Percentiles rank a stretch among this genome's conserved stretches.
Evolutionary conservation across 805 yeast species (phyloP).

Genomic region (Candida argentea): DNA sequence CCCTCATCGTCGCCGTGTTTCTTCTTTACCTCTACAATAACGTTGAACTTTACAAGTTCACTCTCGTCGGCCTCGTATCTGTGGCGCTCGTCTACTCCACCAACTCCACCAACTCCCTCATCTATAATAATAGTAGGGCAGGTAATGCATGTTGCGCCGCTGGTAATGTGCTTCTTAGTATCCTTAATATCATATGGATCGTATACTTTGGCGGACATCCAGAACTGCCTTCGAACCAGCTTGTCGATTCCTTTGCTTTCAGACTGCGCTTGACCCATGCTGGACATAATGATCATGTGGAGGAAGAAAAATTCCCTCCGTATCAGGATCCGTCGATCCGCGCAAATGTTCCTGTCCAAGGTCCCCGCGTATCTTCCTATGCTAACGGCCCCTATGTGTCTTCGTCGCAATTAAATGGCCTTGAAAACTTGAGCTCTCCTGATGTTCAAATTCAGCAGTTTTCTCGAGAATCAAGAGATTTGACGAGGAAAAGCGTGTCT

Average conservation of each 20-base stretch:
- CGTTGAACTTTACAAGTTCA: constrained; percentile 57
- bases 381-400: constrained; percentile 33
- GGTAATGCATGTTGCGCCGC: constrained; percentile 83
- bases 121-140: constrained; percentile 51
- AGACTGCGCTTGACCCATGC: constrained; percentile 28
- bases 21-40: constrained; percentile 48
- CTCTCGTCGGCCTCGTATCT: constrained; percentile 46
- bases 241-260: constrained; percentile 73
- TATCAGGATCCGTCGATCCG: constrained; percentile 25
- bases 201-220: constrained; percentile 86
- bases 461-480: constrained; percentile 14
- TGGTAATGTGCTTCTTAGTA: constrained; percentile 76
- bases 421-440: constrained; percentile 41
- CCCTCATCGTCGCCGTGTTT: constrained; percentile 43
- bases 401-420: constrained; percentile 49
- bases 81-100: constrained; percentile 79
- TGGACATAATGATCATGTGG: constrained; percentile 26
- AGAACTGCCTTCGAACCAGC: constrained; percentile 76
- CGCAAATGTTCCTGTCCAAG: constrained; percentile 10
- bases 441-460: constrained; percentile 16
- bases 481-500: constrained; percentile 16
- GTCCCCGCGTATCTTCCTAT: constrained; percentile 15
- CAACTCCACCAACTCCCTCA: constrained; percentile 70
- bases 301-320: constrained; percentile 16
- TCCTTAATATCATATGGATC: constrained; percentile 78